These are phyloP conservation scores for Prunella vulgaris DNA, from an alignment of 257 asterid genomes.

Conservation along the genomic window DNA sequence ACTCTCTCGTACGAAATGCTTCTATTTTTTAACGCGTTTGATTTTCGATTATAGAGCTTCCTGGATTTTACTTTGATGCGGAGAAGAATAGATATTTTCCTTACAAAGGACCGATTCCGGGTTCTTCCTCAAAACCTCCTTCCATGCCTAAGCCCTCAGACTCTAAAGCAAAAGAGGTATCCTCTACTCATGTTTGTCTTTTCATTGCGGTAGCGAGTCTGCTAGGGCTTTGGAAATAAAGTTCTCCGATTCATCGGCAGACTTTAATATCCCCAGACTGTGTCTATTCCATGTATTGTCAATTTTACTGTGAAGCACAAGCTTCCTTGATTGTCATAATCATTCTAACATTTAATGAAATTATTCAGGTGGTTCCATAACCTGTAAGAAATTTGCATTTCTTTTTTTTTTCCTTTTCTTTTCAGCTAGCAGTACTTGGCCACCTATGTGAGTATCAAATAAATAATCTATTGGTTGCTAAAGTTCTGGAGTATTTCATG, in stretches of 20 bases:
- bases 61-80: constrained; percentile 78
- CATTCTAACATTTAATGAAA: not conserved
- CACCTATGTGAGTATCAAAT: not conserved
- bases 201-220: not conserved
- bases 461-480: not conserved
- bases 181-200: not conserved
- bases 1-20: not conserved
- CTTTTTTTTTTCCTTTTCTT: not conserved
- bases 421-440: not conserved
- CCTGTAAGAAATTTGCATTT: not conserved
- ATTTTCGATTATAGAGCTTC: constrained; percentile 51
- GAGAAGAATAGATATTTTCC: constrained; percentile 87
- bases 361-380: not conserved
- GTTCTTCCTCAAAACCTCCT: constrained; percentile 60
- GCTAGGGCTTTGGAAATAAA: not conserved
- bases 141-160: constrained; percentile 13
- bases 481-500: not conserved
- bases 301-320: not conserved
- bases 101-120: constrained; percentile 75
- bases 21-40: not conserved
- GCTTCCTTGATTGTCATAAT: not conserved
- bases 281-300: not conserved
- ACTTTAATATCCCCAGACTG: not conserved
- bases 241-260: not conserved
- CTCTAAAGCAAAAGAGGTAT: constrained; percentile 30